Conservation (phyloP, 2,329 filamentous ascomycete species). For the Blastomyces emzantsi region DNA sequence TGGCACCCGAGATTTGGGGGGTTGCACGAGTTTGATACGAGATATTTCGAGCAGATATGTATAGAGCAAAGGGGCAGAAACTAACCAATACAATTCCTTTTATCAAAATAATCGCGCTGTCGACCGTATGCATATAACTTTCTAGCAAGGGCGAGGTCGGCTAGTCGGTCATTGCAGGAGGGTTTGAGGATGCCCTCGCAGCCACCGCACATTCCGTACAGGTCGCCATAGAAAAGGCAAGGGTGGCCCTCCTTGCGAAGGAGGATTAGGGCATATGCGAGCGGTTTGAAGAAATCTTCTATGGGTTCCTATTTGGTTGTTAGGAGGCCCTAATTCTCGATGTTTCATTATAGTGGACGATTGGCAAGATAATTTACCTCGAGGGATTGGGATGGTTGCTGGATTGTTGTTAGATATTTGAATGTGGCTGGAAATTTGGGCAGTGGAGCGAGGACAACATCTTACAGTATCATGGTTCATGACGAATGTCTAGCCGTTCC, state of each 20-base stretch:
- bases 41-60: neutral
- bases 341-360: neutral
- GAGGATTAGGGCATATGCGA: slow-evolving; percentile 64
- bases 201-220: slow-evolving; percentile 53
- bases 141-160: slow-evolving; percentile 52
- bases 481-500: slow-evolving; percentile 48
- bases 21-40: neutral
- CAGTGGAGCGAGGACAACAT: slow-evolving; percentile 1
- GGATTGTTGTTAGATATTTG: slow-evolving; percentile 14
- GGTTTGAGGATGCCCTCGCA: slow-evolving; percentile 13
- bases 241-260: slow-evolving; percentile 55
- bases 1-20: slow-evolving; percentile 2
- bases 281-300: slow-evolving; percentile 57
- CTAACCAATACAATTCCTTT: slow-evolving; percentile 49
- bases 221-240: slow-evolving; percentile 61
- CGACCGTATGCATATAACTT: slow-evolving; percentile 59
- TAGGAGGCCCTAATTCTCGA: neutral
- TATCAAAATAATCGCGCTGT: slow-evolving; percentile 56
- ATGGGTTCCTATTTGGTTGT: slow-evolving; percentile 45
- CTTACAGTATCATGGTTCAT: slow-evolving; percentile 61
- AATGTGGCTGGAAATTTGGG: neutral
- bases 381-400: slow-evolving; percentile 54
- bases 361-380: slow-evolving; percentile 32
- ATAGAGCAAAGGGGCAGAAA: slow-evolving; percentile 2
- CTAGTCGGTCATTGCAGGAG: slow-evolving; percentile 46